Evolutionary conservation across 805 yeast genomes (phyloP), one percentile per base, ranked within the genome.

Genomic region (Myxozyma udenii): DNA sequence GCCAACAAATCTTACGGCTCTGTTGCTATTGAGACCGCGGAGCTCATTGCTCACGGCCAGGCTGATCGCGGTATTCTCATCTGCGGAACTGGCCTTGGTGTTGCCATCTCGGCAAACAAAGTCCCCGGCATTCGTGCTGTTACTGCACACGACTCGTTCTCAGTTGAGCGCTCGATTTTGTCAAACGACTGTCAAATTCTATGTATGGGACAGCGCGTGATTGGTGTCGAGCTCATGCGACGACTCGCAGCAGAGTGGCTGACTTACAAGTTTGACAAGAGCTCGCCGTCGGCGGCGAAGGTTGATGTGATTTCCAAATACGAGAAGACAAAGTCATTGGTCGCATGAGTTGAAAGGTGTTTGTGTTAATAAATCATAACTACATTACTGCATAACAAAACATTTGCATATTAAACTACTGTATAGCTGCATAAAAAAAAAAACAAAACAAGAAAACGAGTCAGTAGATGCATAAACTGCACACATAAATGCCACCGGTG

Each of bases 41-140:
- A 74, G 51, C 58, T 64, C 54, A 71, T 75, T 16, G 66, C 68
- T 11, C 52, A 58, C 11, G 75, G 74, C 4, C 68, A 73, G 49
- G 76, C 74, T 9, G 78, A 75, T 51, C 62, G 79, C 22, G 79
- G 72, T 9, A 68, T 75, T 25, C 62, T 75, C 37, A 70, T 75
- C 55, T 75, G 78, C 60, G 78, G 78, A 2, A 75, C 78, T 6
- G 78, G 78, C 1, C 65, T 75, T 32, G 78, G 78, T 0, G 78
- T 75, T n/a, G 77, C 77, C 12, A 68, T 75, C 44, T 64, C 74
- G 35, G 78, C 78, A 12, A 75, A 74, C 63, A 74, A 74, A 57
- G 78, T 74, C 19, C 60, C 66, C 2, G 78, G 78, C 9, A 73
- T 74, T 48, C 64, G 78, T 41, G 78, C 78, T 1, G 78, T 71